Evolutionary conservation across 1,284 basidiomycete genomes (phyloP).

Genomic region (Leccinum insolens): DNA sequence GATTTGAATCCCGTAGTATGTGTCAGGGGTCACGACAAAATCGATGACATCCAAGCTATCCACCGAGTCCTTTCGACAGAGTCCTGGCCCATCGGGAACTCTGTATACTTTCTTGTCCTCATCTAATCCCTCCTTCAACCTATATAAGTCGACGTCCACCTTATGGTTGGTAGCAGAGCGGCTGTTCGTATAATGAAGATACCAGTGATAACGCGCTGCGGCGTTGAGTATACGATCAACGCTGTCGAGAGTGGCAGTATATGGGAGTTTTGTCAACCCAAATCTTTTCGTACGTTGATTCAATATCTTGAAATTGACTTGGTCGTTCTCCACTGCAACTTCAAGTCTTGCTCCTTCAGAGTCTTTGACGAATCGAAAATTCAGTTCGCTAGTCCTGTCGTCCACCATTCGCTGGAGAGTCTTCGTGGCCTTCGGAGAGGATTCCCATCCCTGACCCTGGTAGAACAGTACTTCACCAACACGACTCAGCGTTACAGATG

Average conservation of each 20-base stretch:
- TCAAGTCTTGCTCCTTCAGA: constrained; percentile 12
- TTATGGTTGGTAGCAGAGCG: neutral
- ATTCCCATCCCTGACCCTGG: neutral
- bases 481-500: neutral
- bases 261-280: constrained; percentile 10
- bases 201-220: constrained; percentile 25
- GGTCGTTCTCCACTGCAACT: constrained; percentile 1
- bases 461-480: neutral
- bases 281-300: constrained; percentile 12
- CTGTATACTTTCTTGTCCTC: no score
- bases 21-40: constrained; percentile 2
- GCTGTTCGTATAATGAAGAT: constrained; percentile 7
- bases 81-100: no score
- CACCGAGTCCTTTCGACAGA: no score
- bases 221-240: constrained; percentile 5
- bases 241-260: neutral
- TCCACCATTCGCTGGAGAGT: neutral
- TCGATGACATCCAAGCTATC: no score
- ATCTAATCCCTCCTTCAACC: neutral
- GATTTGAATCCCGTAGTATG: constrained; percentile 18
- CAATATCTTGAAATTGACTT: constrained; percentile 14
- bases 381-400: neutral
- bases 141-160: constrained; percentile 19
- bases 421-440: neutral
- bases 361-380: neutral